Evolutionary conservation across 2,329 filamentous ascomycete genomes (phyloP).

Genomic region (Stagonosporopsis chrysanthemi): DNA sequence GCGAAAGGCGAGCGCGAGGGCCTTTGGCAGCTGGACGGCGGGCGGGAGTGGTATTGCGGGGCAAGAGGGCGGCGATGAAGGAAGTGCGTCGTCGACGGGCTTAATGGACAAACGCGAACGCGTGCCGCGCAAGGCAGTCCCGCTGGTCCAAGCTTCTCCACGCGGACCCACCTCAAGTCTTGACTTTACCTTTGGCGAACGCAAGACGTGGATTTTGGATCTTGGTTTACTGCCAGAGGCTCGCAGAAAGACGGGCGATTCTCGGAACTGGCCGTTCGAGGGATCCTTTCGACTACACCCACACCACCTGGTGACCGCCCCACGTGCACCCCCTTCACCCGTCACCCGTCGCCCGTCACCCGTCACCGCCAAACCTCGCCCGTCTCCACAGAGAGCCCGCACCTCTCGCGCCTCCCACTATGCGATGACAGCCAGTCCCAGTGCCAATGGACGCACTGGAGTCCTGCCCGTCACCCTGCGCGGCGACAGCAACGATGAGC

Average conservation of each 20-base stretch:
- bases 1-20: conserved; percentile 31
- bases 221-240: too few relatives aligned
- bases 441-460: conserved; percentile 46
- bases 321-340: conserved; percentile 19
- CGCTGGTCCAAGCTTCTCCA: conserved; percentile 12
- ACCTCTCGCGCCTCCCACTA: conserved; percentile 28
- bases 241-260: too few relatives aligned
- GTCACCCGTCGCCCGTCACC: too few relatives aligned
- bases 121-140: conserved; percentile 14
- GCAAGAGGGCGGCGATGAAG: conserved; percentile 27
- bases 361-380: too few relatives aligned
- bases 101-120: conserved; percentile 18
- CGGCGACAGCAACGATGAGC: conserved; percentile 24
- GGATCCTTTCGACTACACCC: too few relatives aligned
- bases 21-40: conserved; percentile 29
- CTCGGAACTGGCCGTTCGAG: too few relatives aligned
- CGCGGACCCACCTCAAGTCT: conserved; percentile 6
- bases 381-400: background rate
- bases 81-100: conserved; percentile 15
- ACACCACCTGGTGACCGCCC: background rate
- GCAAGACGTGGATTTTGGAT: background rate
- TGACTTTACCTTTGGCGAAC: background rate
- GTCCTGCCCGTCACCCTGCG: conserved; percentile 32
- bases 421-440: conserved; percentile 50
- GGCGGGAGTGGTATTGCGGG: conserved; percentile 18